Conservation (phyloP, 306 rosid species). For the Trifolium pratense region DNA sequence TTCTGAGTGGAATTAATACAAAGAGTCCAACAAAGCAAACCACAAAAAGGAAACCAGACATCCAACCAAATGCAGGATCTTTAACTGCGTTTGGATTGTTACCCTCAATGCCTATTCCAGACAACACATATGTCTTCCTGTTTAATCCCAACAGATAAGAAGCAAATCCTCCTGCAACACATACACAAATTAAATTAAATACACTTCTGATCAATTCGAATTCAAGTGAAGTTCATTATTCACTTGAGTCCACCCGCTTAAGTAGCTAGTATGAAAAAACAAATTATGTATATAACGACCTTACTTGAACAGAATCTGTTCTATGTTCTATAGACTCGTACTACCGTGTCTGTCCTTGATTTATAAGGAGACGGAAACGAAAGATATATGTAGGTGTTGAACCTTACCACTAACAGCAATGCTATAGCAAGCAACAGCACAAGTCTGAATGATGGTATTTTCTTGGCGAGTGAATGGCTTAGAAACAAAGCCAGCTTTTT, state of each 20-base stretch:
- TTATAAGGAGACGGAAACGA: not conserved
- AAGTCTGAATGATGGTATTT: conserved; percentile 92
- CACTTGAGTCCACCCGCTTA: not conserved
- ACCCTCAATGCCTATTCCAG: conserved; percentile 72
- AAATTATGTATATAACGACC: conserved; percentile 32
- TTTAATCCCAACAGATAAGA: conserved; percentile 85
- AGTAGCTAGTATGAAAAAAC: not conserved
- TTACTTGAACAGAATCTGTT: not conserved
- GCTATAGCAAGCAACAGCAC: conserved; percentile 89
- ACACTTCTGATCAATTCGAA: not conserved
- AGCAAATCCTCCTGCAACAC: conserved; percentile 80
- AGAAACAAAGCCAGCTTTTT: conserved; percentile 61
- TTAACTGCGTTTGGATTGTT: conserved; percentile 57
- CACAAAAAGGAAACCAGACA: conserved; percentile 74
- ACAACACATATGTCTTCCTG: conserved; percentile 74
- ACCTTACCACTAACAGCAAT: conserved; percentile 67
- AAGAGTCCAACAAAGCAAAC: conserved; percentile 97
- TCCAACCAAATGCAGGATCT: conserved; percentile 94
- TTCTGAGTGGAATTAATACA: conserved; percentile 88
- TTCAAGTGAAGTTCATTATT: not conserved
- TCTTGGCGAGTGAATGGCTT: conserved; percentile 92
- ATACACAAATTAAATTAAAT: not conserved
- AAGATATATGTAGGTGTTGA: not conserved
- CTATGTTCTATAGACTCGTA: not conserved
- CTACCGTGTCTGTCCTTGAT: not conserved